Evolutionary conservation across 2,329 filamentous ascomycete species (phyloP).

Genomic region (Colletotrichum navitas): DNA sequence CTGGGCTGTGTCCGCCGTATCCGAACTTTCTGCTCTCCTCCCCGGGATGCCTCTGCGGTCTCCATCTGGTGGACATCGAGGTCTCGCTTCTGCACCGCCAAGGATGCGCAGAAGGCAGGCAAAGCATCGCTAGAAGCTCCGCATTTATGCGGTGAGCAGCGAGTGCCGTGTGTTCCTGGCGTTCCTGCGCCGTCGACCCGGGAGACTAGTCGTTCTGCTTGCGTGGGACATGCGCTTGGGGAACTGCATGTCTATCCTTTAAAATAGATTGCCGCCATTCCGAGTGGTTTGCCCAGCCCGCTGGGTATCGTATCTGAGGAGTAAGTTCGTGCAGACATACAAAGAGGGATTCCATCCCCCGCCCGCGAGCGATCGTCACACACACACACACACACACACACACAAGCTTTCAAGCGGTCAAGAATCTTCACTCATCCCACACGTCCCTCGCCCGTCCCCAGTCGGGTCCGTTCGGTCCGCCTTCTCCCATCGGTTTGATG

Average conservation of each 20-base stretch:
- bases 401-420: slow-evolving; percentile 10
- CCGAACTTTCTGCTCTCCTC: slow-evolving; percentile 16
- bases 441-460: slow-evolving; percentile 8
- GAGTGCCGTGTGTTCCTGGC: slow-evolving; percentile 30
- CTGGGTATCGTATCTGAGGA: neutral
- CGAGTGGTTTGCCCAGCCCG: neutral
- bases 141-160: slow-evolving; percentile 18
- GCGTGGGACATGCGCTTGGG: slow-evolving; percentile 13
- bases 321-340: slow-evolving; percentile 8
- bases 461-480: neutral
- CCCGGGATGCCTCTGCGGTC: neutral
- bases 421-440: slow-evolving; percentile 9
- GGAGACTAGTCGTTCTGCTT: slow-evolving; percentile 9
- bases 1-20: slow-evolving; percentile 18
- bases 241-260: slow-evolving; percentile 17
- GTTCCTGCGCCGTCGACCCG: slow-evolving; percentile 27
- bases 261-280: slow-evolving; percentile 37
- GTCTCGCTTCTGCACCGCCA: slow-evolving; percentile 24
- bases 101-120: slow-evolving; percentile 2
- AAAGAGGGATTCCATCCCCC: slow-evolving; percentile 15
- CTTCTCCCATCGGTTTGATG: slow-evolving; percentile 9
- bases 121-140: slow-evolving; percentile 23
- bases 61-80: neutral
- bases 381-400: neutral
- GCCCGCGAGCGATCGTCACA: slow-evolving; percentile 5